Base-by-base conservation (phyloP, 1,284 basidiomycete genomes). In the Coniophora puteana region DNA sequence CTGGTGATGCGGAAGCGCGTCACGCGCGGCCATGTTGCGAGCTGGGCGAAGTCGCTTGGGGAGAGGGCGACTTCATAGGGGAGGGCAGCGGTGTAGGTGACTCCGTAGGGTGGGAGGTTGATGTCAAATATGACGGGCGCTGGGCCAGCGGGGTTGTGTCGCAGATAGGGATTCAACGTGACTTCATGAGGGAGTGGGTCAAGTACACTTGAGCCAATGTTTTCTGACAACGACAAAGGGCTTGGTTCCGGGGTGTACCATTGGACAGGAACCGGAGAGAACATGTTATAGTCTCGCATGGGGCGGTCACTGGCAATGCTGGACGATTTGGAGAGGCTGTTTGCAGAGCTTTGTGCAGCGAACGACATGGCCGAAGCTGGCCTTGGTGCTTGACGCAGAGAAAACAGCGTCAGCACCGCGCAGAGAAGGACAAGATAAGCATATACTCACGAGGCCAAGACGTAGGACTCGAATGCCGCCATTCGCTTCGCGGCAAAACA, bases 11-110 rank as follows among this genome's bases (percentile, higher is more conserved):
- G 67, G 66, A 82, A 67, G 39, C 71, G 65, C 4, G 71, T 71
- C 28, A 78, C 61, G 44, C 76, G 71, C 0, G 80, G 80, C 53
- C 61, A 72, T 5, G 79, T 80, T 12, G 78, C 80, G 0, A 77
- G 78, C 51, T 80, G 76, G 8, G 67, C 57, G 34, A 65, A 61
- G 52, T 79, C 72, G 2, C 67, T 56, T 2, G 57, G 49, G 20
- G 61, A 51, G 38, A 66, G 52, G 1, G 62, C 58, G 26, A 65
- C 55, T 8, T 46, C 17, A 12, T 35, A 36, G 21, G 50, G 41
- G 20, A 51, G 48, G 25, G 63, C 57, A 12, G 59, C 53, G 8
- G 61, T 59, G 38, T 57, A 59, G 29, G 59, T 38, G 42, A 57
- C 39, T 2, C 47, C 25, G 8, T 46, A 45, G 10, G 34, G 34